Conservation (phyloP, 257 asterid species). For the Plectranthus barbatus region DNA sequence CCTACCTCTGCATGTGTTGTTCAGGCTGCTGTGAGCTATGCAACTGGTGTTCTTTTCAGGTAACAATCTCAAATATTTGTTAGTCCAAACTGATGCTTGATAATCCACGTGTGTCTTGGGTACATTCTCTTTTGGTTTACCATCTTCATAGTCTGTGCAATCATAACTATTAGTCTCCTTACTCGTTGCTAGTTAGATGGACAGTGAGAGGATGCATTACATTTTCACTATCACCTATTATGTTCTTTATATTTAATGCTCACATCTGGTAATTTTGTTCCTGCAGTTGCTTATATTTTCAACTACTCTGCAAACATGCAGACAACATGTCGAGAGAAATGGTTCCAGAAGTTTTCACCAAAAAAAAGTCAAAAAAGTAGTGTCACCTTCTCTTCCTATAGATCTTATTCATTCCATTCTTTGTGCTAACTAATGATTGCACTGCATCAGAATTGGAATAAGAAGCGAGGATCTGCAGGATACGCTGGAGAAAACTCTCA, state of each 20-base stretch:
- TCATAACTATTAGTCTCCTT: neutral
- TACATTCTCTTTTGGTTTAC: neutral
- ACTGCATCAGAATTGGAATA: constrained; percentile 71
- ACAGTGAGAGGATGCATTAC: neutral
- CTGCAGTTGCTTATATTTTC: constrained; percentile 82
- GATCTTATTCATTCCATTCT: neutral
- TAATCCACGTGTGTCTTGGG: neutral
- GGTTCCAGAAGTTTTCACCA: constrained; percentile 66
- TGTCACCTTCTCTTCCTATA: neutral
- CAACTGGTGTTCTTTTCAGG: constrained; percentile 48
- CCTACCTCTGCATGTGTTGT: constrained; percentile 13
- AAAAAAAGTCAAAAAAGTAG: constrained; percentile 68
- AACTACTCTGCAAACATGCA: constrained; percentile 74
- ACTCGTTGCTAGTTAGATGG: neutral
- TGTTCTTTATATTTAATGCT: neutral
- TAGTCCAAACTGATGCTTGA: neutral
- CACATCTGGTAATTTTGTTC: constrained; percentile 1
- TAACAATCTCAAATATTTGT: constrained; percentile 1
- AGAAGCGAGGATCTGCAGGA: constrained; percentile 79
- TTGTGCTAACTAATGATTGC: constrained; percentile 4
- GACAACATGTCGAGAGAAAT: constrained; percentile 66
- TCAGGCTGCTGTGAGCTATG: constrained; percentile 61
- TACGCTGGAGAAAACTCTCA: constrained; percentile 47
- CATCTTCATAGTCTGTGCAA: neutral
- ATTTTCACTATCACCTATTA: neutral